phyloP scores from a whole-genome alignment of 1,284 basidiomycete genomes.

The Vanrija sp. region DNA sequence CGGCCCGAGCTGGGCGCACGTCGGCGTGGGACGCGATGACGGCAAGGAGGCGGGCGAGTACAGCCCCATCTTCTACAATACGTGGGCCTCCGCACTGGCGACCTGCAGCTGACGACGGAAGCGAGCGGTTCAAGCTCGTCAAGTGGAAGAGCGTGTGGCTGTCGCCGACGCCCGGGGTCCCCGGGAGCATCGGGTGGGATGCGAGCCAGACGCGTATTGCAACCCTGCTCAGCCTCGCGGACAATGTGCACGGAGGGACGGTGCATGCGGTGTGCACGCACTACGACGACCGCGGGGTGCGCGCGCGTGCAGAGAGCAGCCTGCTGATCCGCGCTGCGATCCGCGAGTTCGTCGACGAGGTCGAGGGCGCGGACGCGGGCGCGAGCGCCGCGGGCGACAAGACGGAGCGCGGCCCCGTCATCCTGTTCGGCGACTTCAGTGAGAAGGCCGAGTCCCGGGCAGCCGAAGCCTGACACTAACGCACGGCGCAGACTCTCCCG shows the following conservation, averaged over 20 bases:
- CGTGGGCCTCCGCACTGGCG: slow-evolving; percentile 30
- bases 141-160: slow-evolving; percentile 42
- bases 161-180: slow-evolving; percentile 33
- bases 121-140: slow-evolving; percentile 8
- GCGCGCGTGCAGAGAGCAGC: slow-evolving; percentile 36
- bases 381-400: slow-evolving; percentile 1
- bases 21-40: slow-evolving; percentile 64
- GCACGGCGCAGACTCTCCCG: slow-evolving; percentile 37
- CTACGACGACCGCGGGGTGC: slow-evolving; percentile 42
- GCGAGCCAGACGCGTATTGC: slow-evolving; percentile 45
- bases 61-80: slow-evolving; percentile 62
- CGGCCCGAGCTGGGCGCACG: slow-evolving; percentile 56
- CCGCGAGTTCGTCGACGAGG: slow-evolving; percentile 26
- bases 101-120: neutral
- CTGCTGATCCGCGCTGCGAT: slow-evolving; percentile 36
- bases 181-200: slow-evolving; percentile 46
- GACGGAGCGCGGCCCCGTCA: slow-evolving; percentile 15
- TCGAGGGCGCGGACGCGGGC: slow-evolving; percentile 13
- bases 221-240: slow-evolving; percentile 36
- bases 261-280: slow-evolving; percentile 47
- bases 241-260: neutral
- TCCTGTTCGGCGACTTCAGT: slow-evolving; percentile 48
- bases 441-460: slow-evolving; percentile 8
- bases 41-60: slow-evolving; percentile 60
- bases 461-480: neutral